Percentiles rank a stretch among this genome's conserved stretches.
Evolutionary conservation across 2,329 filamentous ascomycete species (phyloP).

Genomic region (Aspergillus ochraceoroseus): DNA sequence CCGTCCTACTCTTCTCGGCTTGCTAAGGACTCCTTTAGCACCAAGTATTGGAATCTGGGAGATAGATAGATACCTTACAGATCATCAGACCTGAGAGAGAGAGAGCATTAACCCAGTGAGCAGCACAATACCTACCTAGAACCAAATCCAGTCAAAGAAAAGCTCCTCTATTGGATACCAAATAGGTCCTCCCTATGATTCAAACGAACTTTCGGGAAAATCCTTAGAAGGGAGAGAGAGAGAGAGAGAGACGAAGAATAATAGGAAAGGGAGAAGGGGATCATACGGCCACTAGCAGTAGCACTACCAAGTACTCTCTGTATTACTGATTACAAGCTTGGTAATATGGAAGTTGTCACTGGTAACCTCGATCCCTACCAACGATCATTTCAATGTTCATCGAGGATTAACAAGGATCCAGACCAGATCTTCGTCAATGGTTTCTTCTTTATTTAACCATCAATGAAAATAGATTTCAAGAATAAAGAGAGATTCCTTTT

Average conservation of each 20-base stretch:
- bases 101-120: conserved; percentile 1
- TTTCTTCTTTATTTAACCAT: too few species aligned
- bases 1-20: not conserved
- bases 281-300: conserved; percentile 18
- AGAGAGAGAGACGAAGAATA: conserved; percentile 19
- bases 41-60: too few species aligned
- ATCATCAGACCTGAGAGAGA: too few species aligned
- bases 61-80: too few species aligned
- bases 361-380: conserved; percentile 12
- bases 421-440: not conserved
- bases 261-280: conserved; percentile 18
- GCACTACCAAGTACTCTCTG: too few species aligned
- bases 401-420: conserved; percentile 1
- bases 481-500: conserved; percentile 8
- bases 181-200: too few species aligned
- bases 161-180: too few species aligned
- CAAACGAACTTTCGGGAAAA: conserved; percentile 14
- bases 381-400: conserved; percentile 8
- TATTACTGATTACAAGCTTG: too few species aligned
- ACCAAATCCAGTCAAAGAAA: too few species aligned
- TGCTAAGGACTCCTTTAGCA: not conserved
- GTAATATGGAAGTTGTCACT: too few species aligned
- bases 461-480: too few species aligned
- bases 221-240: conserved; percentile 10
- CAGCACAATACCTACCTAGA: too few species aligned